Evolutionary conservation across 306 rosid species (phyloP).

Genomic region (Mimosa pudica): DNA sequence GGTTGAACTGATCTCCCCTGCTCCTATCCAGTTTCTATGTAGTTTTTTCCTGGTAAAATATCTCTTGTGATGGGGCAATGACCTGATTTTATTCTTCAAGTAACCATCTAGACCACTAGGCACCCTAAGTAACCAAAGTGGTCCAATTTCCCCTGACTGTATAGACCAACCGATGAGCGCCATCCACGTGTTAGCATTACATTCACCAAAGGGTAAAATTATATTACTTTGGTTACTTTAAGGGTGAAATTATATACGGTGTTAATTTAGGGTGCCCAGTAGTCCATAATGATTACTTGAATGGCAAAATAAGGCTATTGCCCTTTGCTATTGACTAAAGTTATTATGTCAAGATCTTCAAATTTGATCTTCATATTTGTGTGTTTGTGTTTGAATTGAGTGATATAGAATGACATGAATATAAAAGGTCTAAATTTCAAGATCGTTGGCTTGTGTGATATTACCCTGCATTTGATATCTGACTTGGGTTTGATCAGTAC

Average conservation of each 20-base stretch:
- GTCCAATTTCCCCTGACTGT: too few species aligned
- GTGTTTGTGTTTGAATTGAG: neutral
- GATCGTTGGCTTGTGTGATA: neutral
- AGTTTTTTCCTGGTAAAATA: neutral
- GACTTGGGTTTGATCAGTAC: neutral
- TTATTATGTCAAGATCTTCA: neutral
- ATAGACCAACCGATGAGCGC: too few species aligned
- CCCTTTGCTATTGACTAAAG: neutral
- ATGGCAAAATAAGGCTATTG: too few species aligned
- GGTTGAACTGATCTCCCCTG: constrained; percentile 8
- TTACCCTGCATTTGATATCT: neutral
- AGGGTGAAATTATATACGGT: too few species aligned
- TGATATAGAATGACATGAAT: neutral
- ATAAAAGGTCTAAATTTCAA: neutral
- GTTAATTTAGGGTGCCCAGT: too few species aligned
- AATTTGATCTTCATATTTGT: neutral
- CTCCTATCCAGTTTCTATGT: constrained; percentile 13
- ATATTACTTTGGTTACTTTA: too few species aligned
- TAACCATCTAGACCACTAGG: too few species aligned
- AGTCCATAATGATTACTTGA: too few species aligned
- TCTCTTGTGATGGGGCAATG: neutral
- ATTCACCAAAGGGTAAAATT: too few species aligned
- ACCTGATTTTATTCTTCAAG: too few species aligned
- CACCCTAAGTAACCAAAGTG: too few species aligned
- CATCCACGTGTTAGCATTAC: too few species aligned